These are phyloP conservation scores for Protea cynaroides DNA, from an alignment of 164 flowering plant species.

Conservation along the genomic window DNA sequence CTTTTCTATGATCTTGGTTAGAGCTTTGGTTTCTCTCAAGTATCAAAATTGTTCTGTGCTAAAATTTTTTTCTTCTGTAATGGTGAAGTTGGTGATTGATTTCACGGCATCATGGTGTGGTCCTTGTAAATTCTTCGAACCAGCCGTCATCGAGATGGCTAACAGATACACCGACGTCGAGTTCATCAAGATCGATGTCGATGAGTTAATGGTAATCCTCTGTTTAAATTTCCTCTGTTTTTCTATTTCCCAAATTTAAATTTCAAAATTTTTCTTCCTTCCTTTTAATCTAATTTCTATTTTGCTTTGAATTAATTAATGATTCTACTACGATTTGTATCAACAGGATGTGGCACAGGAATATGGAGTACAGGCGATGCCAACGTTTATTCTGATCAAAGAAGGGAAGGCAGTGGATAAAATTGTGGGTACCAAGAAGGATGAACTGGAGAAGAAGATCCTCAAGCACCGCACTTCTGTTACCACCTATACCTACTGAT, in stretches of 20 bases:
- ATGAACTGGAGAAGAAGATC: slow-evolving; percentile 62
- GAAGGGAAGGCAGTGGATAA: slow-evolving; percentile 62
- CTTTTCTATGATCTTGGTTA: too few relatives aligned
- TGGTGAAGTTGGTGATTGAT: slow-evolving; percentile 49
- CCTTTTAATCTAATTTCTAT: too few relatives aligned
- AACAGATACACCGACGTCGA: slow-evolving; percentile 44
- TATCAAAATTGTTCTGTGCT: too few relatives aligned
- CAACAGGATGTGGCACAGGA: slow-evolving; percentile 49
- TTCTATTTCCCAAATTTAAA: too few relatives aligned
- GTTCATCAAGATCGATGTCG: slow-evolving; percentile 76
- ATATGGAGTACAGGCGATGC: slow-evolving; percentile 69
- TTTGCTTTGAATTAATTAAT: too few relatives aligned
- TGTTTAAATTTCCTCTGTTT: too few relatives aligned
- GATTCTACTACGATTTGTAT: too few relatives aligned
- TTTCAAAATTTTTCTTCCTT: too few relatives aligned
- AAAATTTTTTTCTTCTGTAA: too few relatives aligned
- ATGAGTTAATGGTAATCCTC: slow-evolving; percentile 64
- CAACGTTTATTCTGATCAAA: slow-evolving; percentile 73
- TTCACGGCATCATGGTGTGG: slow-evolving; percentile 88
- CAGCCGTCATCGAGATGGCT: slow-evolving; percentile 45
- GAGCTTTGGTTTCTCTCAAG: too few relatives aligned
- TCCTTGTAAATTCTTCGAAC: slow-evolving; percentile 72
- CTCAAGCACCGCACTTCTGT: slow-evolving; percentile 15
- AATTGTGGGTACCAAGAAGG: slow-evolving; percentile 68
- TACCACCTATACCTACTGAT: too few relatives aligned